A percentile compares a stretch with the other conserved stretches of the same genome.
These are phyloP conservation scores for Phaeotremella fagi DNA, from an alignment of 768 basidiomycete genomes.

Conservation along the genomic window DNA sequence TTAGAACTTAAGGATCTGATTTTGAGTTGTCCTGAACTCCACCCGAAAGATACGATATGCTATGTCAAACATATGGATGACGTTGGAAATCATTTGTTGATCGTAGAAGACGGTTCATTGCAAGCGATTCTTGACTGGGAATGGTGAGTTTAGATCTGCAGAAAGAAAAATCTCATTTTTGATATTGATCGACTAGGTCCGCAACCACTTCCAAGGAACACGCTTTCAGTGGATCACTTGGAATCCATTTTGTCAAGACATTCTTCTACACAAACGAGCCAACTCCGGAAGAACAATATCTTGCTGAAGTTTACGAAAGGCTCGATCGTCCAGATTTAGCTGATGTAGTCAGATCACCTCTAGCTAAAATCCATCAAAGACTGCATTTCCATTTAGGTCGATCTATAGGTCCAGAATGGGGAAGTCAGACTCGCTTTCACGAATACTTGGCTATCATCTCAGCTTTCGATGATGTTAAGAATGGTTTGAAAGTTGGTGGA, in stretches of 20 bases:
- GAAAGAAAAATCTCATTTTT: too few species aligned
- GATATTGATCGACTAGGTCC: not conserved
- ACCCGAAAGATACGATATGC: constrained; percentile 1
- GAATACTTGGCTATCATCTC: too few species aligned
- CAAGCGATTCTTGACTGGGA: not conserved
- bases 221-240: not conserved
- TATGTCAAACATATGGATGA: constrained; percentile 1
- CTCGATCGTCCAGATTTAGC: constrained; percentile 13
- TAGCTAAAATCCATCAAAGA: too few species aligned
- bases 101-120: not conserved
- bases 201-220: not conserved
- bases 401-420: too few species aligned
- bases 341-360: constrained; percentile 4
- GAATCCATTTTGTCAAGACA: not conserved
- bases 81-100: not conserved
- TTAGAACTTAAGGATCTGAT: constrained; percentile 8
- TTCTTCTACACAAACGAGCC: not conserved
- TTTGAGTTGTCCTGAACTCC: not conserved
- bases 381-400: too few species aligned
- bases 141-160: not conserved
- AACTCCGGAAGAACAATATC: not conserved
- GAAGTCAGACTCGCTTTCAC: too few species aligned
- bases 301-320: constrained; percentile 2
- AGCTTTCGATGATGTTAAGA: not conserved
- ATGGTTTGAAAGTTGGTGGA: not conserved